phyloP scores from a whole-genome alignment of 2,329 filamentous ascomycete species.

The Botrytis byssoidea region DNA sequence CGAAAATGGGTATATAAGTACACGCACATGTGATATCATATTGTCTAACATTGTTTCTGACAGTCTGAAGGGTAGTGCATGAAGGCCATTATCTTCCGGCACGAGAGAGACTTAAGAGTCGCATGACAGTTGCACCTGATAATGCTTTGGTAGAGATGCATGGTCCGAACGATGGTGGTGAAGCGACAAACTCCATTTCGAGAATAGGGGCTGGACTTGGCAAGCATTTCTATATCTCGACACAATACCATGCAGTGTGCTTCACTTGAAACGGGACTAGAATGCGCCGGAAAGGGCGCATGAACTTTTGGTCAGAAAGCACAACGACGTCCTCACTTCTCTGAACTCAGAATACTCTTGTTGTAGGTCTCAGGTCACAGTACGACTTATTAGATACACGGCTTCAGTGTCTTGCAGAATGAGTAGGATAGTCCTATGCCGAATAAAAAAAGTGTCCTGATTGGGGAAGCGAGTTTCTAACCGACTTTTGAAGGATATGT shows the following conservation, averaged over 20 bases:
- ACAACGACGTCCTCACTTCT: background rate
- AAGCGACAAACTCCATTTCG: background rate
- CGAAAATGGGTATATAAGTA: constrained; percentile 11
- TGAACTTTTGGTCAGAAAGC: background rate
- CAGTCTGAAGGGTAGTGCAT: background rate
- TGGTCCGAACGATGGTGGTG: background rate
- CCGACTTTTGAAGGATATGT: background rate
- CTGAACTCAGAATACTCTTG: background rate
- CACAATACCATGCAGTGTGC: background rate
- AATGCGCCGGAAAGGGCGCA: background rate
- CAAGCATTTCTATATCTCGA: background rate
- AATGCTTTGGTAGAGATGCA: constrained; percentile 12
- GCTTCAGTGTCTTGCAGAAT: background rate
- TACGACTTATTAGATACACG: background rate
- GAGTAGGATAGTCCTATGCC: background rate
- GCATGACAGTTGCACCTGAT: background rate
- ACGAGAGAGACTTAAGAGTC: background rate
- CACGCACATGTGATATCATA: constrained; percentile 16
- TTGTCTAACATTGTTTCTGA: background rate
- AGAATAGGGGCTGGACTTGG: background rate
- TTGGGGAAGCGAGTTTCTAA: background rate
- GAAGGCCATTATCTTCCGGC: constrained; percentile 7
- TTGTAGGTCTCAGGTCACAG: background rate
- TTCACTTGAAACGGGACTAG: constrained; percentile 16
- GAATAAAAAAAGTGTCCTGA: background rate